These are phyloP conservation scores for Avicennia marina DNA, from an alignment of 257 asterid genomes.

Conservation along the genomic window DNA sequence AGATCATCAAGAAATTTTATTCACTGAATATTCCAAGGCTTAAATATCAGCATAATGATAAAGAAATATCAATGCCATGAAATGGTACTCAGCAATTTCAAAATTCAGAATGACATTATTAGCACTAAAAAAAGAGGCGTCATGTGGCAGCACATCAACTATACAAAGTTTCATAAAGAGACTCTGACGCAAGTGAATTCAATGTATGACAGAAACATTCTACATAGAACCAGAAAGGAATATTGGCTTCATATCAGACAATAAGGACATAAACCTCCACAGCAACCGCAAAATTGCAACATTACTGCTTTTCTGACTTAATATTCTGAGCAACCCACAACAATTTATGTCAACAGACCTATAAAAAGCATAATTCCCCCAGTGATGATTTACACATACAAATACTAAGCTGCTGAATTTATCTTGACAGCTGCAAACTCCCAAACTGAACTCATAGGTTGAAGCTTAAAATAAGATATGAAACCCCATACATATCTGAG, in stretches of 20 bases:
- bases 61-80: too few species aligned
- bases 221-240: slow-evolving; percentile 3
- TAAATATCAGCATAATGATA: too few species aligned
- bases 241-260: not conserved
- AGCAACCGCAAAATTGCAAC: not conserved
- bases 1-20: too few species aligned
- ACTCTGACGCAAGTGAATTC: not conserved
- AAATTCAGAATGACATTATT: too few species aligned
- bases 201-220: not conserved
- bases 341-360: not conserved
- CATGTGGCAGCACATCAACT: not conserved
- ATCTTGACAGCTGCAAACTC: not conserved
- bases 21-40: too few species aligned
- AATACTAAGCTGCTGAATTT: not conserved
- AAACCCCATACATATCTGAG: not conserved
- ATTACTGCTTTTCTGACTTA: not conserved
- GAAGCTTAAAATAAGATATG: not conserved
- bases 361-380: not conserved
- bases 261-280: not conserved
- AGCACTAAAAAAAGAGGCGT: not conserved
- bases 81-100: too few species aligned
- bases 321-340: slow-evolving; percentile 2
- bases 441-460: slow-evolving; percentile 8
- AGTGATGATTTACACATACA: not conserved
- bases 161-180: not conserved